A percentile compares a stretch with the other conserved stretches of the same genome.
Conservation (phyloP, 1,284 basidiomycete species). For the Leccinum pachyderme region DNA sequence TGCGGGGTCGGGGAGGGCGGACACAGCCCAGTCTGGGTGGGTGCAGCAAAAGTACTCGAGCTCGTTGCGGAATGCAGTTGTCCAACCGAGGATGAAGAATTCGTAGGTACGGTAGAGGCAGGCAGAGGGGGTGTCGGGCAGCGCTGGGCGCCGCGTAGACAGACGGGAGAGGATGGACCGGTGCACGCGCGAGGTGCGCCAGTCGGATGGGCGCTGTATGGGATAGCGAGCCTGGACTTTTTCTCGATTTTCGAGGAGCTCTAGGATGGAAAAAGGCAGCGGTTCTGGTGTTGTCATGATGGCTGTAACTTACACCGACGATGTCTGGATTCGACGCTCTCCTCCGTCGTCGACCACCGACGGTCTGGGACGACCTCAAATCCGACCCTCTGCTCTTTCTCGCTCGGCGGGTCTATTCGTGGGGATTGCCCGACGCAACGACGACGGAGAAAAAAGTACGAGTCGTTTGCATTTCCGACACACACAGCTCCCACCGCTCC, state of each 20-base stretch:
- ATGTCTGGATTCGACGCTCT: neutral
- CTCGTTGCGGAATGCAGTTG: conserved; percentile 26
- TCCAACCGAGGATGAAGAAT: conserved; percentile 25
- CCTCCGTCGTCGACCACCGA: conserved; percentile 8
- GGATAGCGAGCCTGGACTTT: conserved; percentile 6
- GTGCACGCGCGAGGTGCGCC: conserved; percentile 9
- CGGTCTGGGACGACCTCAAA: conserved; percentile 10
- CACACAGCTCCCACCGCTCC: conserved; percentile 4
- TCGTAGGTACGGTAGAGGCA: conserved; percentile 31
- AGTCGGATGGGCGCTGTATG: conserved; percentile 8
- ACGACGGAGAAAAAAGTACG: neutral
- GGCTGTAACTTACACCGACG: neutral
- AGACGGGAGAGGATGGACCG: conserved; percentile 8
- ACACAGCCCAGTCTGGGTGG: conserved; percentile 25
- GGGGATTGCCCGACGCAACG: neutral
- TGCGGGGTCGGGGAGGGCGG: conserved; percentile 28
- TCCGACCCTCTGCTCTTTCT: conserved; percentile 8
- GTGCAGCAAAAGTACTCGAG: conserved; percentile 30
- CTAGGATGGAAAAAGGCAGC: conserved; percentile 12
- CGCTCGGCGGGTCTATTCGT: conserved; percentile 5
- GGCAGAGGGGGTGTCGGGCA: conserved; percentile 7
- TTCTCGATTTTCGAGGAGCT: conserved; percentile 7
- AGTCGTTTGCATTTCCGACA: conserved; percentile 12
- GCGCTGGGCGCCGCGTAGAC: neutral
- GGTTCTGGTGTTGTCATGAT: conserved; percentile 2